phyloP scores from a whole-genome alignment of 768 basidiomycete species.

The Omphalotus guepiniiformis region DNA sequence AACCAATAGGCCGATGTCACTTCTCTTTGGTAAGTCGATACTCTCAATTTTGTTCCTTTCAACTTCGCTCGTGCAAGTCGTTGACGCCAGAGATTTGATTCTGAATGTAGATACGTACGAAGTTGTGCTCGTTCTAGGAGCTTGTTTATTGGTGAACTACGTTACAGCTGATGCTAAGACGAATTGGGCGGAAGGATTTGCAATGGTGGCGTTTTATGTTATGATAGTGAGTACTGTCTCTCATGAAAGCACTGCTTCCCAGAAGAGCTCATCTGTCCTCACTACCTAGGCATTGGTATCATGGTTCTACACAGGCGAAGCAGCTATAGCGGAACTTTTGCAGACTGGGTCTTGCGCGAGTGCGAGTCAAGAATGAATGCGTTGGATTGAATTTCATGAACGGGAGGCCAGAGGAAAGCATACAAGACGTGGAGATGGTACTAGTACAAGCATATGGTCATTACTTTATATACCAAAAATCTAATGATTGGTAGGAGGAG shows the following conservation, averaged over 20 bases:
- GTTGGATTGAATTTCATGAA: too few relatives aligned
- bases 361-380: too few relatives aligned
- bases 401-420: too few relatives aligned
- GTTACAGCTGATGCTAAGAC: slow-evolving; percentile 75
- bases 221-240: slow-evolving; percentile 42
- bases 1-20: slow-evolving; percentile 50
- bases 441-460: too few relatives aligned
- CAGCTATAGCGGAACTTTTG: too few relatives aligned
- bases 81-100: background rate
- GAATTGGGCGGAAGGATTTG: slow-evolving; percentile 71
- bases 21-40: slow-evolving; percentile 58
- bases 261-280: background rate
- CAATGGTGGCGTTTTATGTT: slow-evolving; percentile 62
- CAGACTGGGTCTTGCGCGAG: too few relatives aligned
- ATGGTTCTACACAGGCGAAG: slow-evolving; percentile 8
- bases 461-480: too few relatives aligned
- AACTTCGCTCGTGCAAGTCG: background rate
- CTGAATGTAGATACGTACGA: slow-evolving; percentile 56
- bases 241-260: too few relatives aligned
- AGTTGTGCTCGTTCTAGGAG: slow-evolving; percentile 57
- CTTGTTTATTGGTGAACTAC: slow-evolving; percentile 76
- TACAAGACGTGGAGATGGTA: too few relatives aligned
- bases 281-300: slow-evolving; percentile 1
- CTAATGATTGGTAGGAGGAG: too few relatives aligned
- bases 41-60: background rate